Conservation (phyloP, 2,329 filamentous ascomycete genomes). For the Aspergillus awamori region DNA sequence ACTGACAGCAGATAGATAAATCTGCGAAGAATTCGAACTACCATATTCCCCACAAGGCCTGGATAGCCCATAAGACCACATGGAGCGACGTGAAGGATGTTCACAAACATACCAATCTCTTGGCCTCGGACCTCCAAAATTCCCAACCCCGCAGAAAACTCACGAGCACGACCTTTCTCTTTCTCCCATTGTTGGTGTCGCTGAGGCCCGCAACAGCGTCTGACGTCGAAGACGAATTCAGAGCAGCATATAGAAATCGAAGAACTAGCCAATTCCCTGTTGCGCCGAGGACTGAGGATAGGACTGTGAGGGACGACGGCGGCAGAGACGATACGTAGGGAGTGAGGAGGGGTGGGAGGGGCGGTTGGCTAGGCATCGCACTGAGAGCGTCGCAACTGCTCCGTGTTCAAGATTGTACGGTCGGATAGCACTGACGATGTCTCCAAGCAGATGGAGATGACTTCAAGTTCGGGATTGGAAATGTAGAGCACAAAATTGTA, state of each 20-base stretch:
- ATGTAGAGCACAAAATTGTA: background rate
- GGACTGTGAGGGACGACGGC: slow-evolving; percentile 43
- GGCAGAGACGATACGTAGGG: slow-evolving; percentile 42
- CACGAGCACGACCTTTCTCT: slow-evolving; percentile 68
- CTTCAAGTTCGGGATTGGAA: background rate
- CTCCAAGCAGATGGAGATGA: no score
- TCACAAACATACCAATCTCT: slow-evolving; percentile 62
- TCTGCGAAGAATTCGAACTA: no score
- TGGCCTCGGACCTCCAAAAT: slow-evolving; percentile 76
- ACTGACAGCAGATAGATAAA: background rate
- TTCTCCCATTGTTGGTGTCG: slow-evolving; percentile 33
- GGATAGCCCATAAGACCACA: background rate
- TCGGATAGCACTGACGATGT: background rate
- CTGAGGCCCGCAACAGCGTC: slow-evolving; percentile 27
- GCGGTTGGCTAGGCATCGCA: slow-evolving; percentile 43
- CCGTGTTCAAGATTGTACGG: background rate
- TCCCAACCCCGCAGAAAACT: slow-evolving; percentile 78
- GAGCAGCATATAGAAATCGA: slow-evolving; percentile 53
- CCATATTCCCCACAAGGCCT: background rate
- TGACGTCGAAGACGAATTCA: slow-evolving; percentile 33
- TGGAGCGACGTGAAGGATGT: background rate
- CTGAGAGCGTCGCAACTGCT: slow-evolving; percentile 6
- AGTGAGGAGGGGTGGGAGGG: slow-evolving; percentile 44
- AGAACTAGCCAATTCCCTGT: slow-evolving; percentile 61
- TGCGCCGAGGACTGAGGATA: slow-evolving; percentile 50